Percentiles rank a stretch among this genome's conserved stretches.
Evolutionary conservation across 305 asterid genomes (phyloP).

Genomic region (Fraxinus floribunda): DNA sequence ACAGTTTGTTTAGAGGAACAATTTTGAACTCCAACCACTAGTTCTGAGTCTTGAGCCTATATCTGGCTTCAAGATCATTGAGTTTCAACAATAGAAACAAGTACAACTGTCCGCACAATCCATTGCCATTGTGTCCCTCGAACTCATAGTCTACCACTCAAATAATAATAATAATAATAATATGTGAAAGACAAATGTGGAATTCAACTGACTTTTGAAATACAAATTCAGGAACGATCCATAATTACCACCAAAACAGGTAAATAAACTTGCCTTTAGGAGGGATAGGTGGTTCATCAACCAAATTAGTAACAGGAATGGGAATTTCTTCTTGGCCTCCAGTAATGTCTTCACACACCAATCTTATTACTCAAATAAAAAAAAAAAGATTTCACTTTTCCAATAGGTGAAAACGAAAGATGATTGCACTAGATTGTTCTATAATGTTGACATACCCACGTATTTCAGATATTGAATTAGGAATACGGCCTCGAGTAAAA

Average conservation of each 20-base stretch:
- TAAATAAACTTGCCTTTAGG: conserved; percentile 45
- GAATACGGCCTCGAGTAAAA: conserved; percentile 61
- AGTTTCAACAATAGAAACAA: background rate
- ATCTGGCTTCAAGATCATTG: background rate
- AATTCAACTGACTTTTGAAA: background rate
- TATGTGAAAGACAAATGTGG: background rate
- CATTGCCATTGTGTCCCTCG: background rate
- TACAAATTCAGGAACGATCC: background rate
- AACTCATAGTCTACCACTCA: background rate
- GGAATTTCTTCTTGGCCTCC: conserved; percentile 57
- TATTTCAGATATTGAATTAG: conserved; percentile 54
- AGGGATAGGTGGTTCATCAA: conserved; percentile 56
- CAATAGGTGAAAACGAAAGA: background rate
- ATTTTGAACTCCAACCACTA: background rate
- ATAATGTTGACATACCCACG: conserved; percentile 52
- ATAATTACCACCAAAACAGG: background rate
- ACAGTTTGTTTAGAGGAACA: background rate
- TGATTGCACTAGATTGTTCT: background rate
- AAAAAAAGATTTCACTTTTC: background rate
- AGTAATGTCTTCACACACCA: conserved; percentile 59
- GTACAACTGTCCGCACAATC: background rate
- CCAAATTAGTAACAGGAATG: conserved; percentile 71
- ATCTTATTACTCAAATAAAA: conserved; percentile 32
- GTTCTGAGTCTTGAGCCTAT: background rate
- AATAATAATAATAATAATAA: background rate